A percentile compares a stretch with the other conserved stretches of the same genome.
These are phyloP conservation scores for Hypoxylon sp. DNA, from an alignment of 2,329 filamentous ascomycete genomes.

Conservation along the genomic window DNA sequence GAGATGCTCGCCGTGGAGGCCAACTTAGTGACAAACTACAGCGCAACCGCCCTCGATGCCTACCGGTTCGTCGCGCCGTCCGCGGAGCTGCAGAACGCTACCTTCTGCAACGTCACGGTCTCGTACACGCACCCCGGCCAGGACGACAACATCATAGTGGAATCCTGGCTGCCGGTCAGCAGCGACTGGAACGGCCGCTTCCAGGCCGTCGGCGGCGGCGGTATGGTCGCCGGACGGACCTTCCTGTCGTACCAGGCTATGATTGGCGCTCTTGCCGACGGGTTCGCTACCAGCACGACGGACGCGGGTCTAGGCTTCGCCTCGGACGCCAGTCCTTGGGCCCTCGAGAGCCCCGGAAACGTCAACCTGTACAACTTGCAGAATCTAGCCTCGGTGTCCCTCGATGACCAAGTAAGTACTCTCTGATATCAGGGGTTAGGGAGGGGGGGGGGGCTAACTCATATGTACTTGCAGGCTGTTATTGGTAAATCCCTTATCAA, in stretches of 20 bases:
- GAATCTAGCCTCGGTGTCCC: constrained; percentile 37
- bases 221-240: constrained; percentile 44
- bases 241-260: constrained; percentile 22
- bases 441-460: no score
- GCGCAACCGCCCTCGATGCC: background rate
- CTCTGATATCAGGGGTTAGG: no score
- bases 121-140: constrained; percentile 57
- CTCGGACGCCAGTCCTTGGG: constrained; percentile 33
- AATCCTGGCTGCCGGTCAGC: constrained; percentile 53
- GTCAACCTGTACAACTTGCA: constrained; percentile 40
- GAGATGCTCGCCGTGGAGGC: no score
- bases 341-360: constrained; percentile 39
- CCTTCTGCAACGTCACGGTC: constrained; percentile 58
- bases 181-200: constrained; percentile 54
- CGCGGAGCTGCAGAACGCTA: constrained; percentile 5
- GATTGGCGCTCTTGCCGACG: constrained; percentile 39
- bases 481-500: constrained; percentile 57
- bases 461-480: constrained; percentile 46
- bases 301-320: constrained; percentile 39
- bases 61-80: background rate
- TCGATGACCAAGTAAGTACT: constrained; percentile 22
- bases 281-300: constrained; percentile 45
- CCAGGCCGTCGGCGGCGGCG: constrained; percentile 54
- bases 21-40: no score
- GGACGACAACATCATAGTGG: constrained; percentile 53